These are phyloP conservation scores for Coniochaeta sp. DNA, from an alignment of 2,329 filamentous ascomycete genomes.

Conservation along the genomic window DNA sequence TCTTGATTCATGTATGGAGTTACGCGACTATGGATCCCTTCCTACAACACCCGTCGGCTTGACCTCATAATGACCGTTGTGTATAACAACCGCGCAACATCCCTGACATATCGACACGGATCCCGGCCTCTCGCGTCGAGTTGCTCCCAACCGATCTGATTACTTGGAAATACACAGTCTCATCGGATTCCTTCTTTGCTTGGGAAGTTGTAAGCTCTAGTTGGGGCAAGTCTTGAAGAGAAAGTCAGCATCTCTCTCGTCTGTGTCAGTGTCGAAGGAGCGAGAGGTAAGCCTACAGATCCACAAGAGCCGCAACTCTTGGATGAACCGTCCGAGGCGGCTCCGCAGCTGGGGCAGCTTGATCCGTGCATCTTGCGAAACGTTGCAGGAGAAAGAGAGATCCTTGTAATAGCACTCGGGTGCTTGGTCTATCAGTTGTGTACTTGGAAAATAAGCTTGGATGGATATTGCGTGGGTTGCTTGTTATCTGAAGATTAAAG, in stretches of 20 bases:
- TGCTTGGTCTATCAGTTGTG: neutral
- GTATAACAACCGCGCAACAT: neutral
- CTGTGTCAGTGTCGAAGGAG: neutral
- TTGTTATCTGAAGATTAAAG: neutral
- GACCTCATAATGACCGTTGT: neutral
- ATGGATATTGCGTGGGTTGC: neutral
- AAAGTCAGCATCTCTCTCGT: neutral
- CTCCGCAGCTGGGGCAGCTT: slow-evolving; percentile 50
- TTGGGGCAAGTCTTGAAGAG: neutral
- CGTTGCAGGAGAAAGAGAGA: neutral
- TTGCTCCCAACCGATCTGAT: too few relatives aligned
- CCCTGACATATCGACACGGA: neutral
- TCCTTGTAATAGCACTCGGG: neutral
- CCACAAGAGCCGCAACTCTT: slow-evolving; percentile 52
- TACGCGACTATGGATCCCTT: neutral
- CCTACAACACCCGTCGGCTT: neutral
- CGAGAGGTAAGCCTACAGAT: slow-evolving; percentile 37
- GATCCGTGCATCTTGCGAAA: slow-evolving; percentile 29
- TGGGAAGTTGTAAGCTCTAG: neutral
- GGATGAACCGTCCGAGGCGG: slow-evolving; percentile 30
- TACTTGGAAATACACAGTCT: neutral
- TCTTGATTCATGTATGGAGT: neutral
- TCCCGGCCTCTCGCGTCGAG: neutral
- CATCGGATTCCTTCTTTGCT: neutral
- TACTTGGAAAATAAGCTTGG: neutral